Percentiles rank a stretch among this genome's conserved stretches.
These are phyloP conservation scores for Albizia julibrissin DNA, from an alignment of 306 rosid genomes.

Conservation along the genomic window DNA sequence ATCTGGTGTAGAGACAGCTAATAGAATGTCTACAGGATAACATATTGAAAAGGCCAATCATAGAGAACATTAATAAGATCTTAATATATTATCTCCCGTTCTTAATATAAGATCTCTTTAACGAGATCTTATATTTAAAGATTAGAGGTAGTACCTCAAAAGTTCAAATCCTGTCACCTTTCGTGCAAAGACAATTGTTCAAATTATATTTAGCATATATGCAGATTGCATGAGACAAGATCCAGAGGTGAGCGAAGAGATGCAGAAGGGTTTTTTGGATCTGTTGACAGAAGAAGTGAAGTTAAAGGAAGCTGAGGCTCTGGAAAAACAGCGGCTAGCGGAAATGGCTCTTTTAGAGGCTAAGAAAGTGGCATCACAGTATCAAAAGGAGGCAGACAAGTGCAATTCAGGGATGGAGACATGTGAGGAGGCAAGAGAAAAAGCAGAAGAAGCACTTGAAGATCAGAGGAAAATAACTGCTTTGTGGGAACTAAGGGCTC, in stretches of 20 bases:
- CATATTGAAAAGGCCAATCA: too few relatives aligned
- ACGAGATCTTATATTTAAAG: too few relatives aligned
- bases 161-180: constrained; percentile 15
- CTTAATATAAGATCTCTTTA: too few relatives aligned
- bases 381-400: constrained; percentile 64
- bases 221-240: constrained; percentile 60
- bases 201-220: constrained; percentile 14
- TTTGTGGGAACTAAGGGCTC: constrained; percentile 60
- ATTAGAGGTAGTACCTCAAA: too few relatives aligned
- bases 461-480: constrained; percentile 51
- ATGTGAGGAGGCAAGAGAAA: constrained; percentile 59
- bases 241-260: constrained; percentile 50
- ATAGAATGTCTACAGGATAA: not conserved
- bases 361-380: constrained; percentile 54
- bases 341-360: constrained; percentile 52
- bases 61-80: too few relatives aligned
- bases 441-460: constrained; percentile 46
- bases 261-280: constrained; percentile 42
- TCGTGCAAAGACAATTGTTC: not conserved
- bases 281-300: constrained; percentile 49
- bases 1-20: not conserved
- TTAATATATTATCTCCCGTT: too few relatives aligned
- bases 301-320: constrained; percentile 50
- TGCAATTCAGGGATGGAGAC: constrained; percentile 67
- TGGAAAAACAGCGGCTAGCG: constrained; percentile 42